Evolutionary conservation across 805 yeast genomes (phyloP).

Genomic region (Nakazawaea pomicola): DNA sequence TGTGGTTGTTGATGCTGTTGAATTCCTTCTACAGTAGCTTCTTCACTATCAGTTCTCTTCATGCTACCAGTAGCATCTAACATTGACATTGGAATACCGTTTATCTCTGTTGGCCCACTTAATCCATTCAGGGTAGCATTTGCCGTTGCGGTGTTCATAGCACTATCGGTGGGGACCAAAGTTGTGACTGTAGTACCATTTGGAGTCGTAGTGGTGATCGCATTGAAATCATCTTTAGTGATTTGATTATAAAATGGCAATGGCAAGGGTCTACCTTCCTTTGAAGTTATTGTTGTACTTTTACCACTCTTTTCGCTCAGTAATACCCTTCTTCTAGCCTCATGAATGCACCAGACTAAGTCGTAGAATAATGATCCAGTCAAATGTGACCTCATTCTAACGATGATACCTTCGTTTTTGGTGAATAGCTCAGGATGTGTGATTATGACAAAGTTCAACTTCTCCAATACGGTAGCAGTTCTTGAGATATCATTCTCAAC

Average conservation of each 20-base stretch:
- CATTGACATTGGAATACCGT: constrained; percentile 42
- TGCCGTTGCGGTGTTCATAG: constrained; percentile 57
- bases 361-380: constrained; percentile 91
- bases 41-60: not conserved
- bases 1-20: constrained; percentile 1
- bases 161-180: constrained; percentile 79
- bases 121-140: constrained; percentile 53
- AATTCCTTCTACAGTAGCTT: too few relatives aligned
- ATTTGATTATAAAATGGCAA: constrained; percentile 89
- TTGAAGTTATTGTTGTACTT: constrained; percentile 21
- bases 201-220: constrained; percentile 82
- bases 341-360: constrained; percentile 91
- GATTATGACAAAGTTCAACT: constrained; percentile 78
- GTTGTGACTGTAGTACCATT: constrained; percentile 91
- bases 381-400: constrained; percentile 86
- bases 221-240: constrained; percentile 81
- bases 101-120: constrained; percentile 38
- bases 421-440: constrained; percentile 83
- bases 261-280: constrained; percentile 50
- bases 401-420: constrained; percentile 68
- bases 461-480: constrained; percentile 87
- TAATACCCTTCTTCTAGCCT: constrained; percentile 71
- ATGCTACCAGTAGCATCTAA: constrained; percentile 75
- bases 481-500: constrained; percentile 87
- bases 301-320: constrained; percentile 23